Evolutionary conservation across 805 yeast species (phyloP).

Genomic region (Ogataea salicorniae): DNA sequence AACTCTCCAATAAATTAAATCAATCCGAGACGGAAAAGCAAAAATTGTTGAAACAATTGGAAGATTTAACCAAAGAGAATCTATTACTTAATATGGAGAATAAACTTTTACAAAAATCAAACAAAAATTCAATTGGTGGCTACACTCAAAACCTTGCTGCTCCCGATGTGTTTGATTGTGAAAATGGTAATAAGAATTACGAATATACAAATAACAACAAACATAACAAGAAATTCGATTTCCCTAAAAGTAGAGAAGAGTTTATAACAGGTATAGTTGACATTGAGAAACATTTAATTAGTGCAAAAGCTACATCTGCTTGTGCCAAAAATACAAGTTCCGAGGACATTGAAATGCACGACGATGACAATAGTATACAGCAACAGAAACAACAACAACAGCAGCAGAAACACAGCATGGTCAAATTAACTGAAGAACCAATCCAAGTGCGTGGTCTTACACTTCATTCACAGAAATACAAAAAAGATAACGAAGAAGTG

Average conservation of each 20-base stretch:
- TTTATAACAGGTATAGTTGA: constrained; percentile 21
- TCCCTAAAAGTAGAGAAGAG: constrained; percentile 24
- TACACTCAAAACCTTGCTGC: background rate
- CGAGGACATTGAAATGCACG: background rate
- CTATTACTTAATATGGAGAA: constrained; percentile 58
- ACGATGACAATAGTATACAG: background rate
- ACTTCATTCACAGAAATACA: constrained; percentile 10
- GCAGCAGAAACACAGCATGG: background rate
- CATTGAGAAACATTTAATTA: constrained; percentile 4
- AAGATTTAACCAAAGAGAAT: constrained; percentile 45
- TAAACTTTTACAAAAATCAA: constrained; percentile 42
- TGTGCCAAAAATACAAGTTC: background rate
- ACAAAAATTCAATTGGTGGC: background rate
- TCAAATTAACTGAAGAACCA: background rate
- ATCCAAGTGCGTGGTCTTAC: constrained; percentile 6
- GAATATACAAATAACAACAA: background rate
- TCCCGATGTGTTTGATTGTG: background rate
- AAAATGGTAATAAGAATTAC: background rate
- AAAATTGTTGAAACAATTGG: constrained; percentile 36
- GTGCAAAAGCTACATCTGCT: background rate
- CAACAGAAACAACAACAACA: background rate
- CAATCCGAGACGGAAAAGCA: constrained; percentile 47
- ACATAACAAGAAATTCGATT: constrained; percentile 10
- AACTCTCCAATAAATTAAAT: constrained; percentile 53
- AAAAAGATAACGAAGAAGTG: constrained; percentile 37